Evolutionary conservation across 768 basidiomycete genomes (phyloP).

Genomic region (Chalciporus piperatus): DNA sequence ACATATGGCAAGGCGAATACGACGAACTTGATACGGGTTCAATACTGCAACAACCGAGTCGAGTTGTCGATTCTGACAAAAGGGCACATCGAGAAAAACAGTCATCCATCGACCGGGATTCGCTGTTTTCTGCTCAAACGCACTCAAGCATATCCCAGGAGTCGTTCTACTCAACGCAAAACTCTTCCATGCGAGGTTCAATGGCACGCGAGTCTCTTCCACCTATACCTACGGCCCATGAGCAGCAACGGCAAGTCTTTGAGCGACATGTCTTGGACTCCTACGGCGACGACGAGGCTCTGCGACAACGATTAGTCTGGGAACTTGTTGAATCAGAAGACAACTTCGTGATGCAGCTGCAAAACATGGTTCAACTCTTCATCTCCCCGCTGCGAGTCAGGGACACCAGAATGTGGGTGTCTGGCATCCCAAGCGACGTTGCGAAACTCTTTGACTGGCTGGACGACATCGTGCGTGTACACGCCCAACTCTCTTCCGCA

Average conservation of each 20-base stretch:
- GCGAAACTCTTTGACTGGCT: slow-evolving; percentile 82
- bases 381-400: slow-evolving; percentile 74
- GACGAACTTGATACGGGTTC: slow-evolving; percentile 31
- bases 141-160: slow-evolving; percentile 21
- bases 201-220: slow-evolving; percentile 11
- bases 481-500: slow-evolving; percentile 56
- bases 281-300: slow-evolving; percentile 51
- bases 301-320: slow-evolving; percentile 64
- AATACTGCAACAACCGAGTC: slow-evolving; percentile 21
- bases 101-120: slow-evolving; percentile 7
- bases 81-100: not conserved
- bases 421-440: slow-evolving; percentile 70
- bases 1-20: slow-evolving; percentile 39
- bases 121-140: slow-evolving; percentile 11
- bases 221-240: slow-evolving; percentile 8
- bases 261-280: slow-evolving; percentile 21
- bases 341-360: slow-evolving; percentile 62
- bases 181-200: slow-evolving; percentile 12
- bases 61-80: not conserved
- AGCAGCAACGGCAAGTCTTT: slow-evolving; percentile 22
- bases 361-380: slow-evolving; percentile 67
- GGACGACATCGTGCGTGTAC: slow-evolving; percentile 81
- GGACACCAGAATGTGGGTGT: slow-evolving; percentile 71
- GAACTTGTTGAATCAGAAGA: slow-evolving; percentile 70
- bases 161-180: slow-evolving; percentile 24